phyloP scores from a whole-genome alignment of 768 basidiomycete genomes.

The Pisolithus tinctorius region DNA sequence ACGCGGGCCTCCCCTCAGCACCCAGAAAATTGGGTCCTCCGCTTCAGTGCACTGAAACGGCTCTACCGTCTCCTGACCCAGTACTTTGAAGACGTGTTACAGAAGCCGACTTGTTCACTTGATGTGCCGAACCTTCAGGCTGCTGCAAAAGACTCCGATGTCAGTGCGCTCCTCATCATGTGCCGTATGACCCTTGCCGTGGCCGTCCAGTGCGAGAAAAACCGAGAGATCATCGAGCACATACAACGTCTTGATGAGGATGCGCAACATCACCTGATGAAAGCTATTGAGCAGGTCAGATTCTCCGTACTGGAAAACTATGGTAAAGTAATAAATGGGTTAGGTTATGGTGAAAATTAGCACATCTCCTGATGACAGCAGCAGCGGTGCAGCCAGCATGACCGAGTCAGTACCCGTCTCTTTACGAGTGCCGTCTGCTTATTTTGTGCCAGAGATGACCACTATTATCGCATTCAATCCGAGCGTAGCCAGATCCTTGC shows the following conservation, averaged over 20 bases:
- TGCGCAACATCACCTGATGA: slow-evolving; percentile 88
- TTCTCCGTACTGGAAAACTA: background rate
- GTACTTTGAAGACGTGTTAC: slow-evolving; percentile 79
- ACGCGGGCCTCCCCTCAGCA: slow-evolving; percentile 52
- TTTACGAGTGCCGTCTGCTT: slow-evolving; percentile 7
- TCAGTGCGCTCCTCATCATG: slow-evolving; percentile 60
- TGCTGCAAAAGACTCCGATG: slow-evolving; percentile 70
- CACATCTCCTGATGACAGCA: slow-evolving; percentile 38
- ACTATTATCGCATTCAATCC: slow-evolving; percentile 80
- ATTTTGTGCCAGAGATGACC: slow-evolving; percentile 61
- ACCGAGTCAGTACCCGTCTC: slow-evolving; percentile 57
- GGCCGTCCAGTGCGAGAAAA: slow-evolving; percentile 83
- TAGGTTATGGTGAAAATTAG: slow-evolving; percentile 77
- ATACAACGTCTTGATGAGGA: slow-evolving; percentile 79
- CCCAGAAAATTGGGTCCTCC: slow-evolving; percentile 85
- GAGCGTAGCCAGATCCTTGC: slow-evolving; percentile 69
- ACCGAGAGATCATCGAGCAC: slow-evolving; percentile 82
- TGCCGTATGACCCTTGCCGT: slow-evolving; percentile 81
- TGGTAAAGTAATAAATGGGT: background rate
- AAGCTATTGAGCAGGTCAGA: slow-evolving; percentile 84
- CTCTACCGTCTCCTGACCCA: slow-evolving; percentile 85
- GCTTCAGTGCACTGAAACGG: slow-evolving; percentile 77
- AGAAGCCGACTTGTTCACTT: slow-evolving; percentile 68
- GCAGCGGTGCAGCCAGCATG: slow-evolving; percentile 55
- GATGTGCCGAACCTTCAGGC: slow-evolving; percentile 87